Conservation (phyloP, 2,329 filamentous ascomycete genomes). For the Chalara sp. region DNA sequence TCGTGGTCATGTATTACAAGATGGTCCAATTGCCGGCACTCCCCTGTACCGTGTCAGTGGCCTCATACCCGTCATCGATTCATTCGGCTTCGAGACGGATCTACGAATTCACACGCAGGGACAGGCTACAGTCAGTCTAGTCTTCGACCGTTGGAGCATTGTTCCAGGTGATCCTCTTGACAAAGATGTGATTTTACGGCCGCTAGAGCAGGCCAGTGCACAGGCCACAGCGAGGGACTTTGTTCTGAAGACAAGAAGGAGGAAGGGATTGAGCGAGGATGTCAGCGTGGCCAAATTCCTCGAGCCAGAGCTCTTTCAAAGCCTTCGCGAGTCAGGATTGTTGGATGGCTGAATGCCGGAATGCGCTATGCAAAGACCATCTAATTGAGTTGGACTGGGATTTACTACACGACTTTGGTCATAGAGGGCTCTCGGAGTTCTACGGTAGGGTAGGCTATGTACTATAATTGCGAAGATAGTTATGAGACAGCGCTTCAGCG, state of each 20-base stretch:
- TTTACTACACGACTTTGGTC: too few relatives aligned
- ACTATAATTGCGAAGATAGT: too few relatives aligned
- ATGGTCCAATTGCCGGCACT: constrained; percentile 88
- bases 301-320: constrained; percentile 88
- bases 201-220: constrained; percentile 79
- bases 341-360: constrained; percentile 48
- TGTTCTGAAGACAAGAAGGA: constrained; percentile 86
- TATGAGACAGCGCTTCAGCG: too few relatives aligned
- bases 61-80: constrained; percentile 91
- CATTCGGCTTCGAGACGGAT: constrained; percentile 97
- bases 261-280: constrained; percentile 93
- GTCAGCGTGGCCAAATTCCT: constrained; percentile 94
- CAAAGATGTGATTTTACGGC: constrained; percentile 71
- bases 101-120: constrained; percentile 93
- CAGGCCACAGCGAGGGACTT: constrained; percentile 93
- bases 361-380: too few relatives aligned
- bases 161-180: constrained; percentile 95
- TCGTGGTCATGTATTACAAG: constrained; percentile 87
- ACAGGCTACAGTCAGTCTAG: constrained; percentile 79
- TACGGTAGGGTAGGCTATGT: too few relatives aligned
- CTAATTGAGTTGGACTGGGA: too few relatives aligned
- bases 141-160: constrained; percentile 94
- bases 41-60: constrained; percentile 89
- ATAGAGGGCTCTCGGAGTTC: too few relatives aligned
- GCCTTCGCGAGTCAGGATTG: constrained; percentile 80